Evolutionary conservation across 1,284 basidiomycete species (phyloP).

Genomic region (Fomitopsis schrenkii): DNA sequence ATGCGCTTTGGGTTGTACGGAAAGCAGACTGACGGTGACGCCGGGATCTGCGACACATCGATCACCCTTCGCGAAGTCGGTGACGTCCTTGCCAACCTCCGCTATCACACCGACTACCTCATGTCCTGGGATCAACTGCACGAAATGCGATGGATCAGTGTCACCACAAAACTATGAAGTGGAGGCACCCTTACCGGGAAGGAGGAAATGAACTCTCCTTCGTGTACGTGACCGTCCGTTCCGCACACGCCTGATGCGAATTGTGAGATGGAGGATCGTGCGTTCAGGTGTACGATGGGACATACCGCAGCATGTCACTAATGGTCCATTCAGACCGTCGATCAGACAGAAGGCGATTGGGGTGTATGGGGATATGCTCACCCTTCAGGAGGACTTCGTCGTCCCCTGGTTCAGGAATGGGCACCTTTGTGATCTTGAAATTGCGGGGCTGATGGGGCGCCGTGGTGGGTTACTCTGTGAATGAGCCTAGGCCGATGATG

Average conservation of each 20-base stretch:
- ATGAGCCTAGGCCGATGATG: not conserved
- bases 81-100: slow-evolving; percentile 68
- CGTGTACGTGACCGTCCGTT: slow-evolving; percentile 56
- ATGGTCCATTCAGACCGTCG: not conserved
- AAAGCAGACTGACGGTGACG: slow-evolving; percentile 42
- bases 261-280: not conserved
- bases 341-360: not conserved
- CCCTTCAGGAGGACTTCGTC: slow-evolving; percentile 73
- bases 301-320: slow-evolving; percentile 15
- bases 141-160: slow-evolving; percentile 2
- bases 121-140: slow-evolving; percentile 76
- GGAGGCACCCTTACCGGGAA: slow-evolving; percentile 34
- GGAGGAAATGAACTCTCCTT: slow-evolving; percentile 55
- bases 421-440: slow-evolving; percentile 58
- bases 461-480: not conserved
- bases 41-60: slow-evolving; percentile 76
- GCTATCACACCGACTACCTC: slow-evolving; percentile 73
- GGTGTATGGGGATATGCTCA: slow-evolving; percentile 18
- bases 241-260: slow-evolving; percentile 33
- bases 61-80: slow-evolving; percentile 67
- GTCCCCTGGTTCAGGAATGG: slow-evolving; percentile 57
- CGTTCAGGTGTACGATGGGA: not conserved
- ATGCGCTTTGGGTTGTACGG: not conserved
- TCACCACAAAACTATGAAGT: not conserved
- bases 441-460: slow-evolving; percentile 46